phyloP scores from a whole-genome alignment of 345 rosid species.

The Pistacia atlantica region DNA sequence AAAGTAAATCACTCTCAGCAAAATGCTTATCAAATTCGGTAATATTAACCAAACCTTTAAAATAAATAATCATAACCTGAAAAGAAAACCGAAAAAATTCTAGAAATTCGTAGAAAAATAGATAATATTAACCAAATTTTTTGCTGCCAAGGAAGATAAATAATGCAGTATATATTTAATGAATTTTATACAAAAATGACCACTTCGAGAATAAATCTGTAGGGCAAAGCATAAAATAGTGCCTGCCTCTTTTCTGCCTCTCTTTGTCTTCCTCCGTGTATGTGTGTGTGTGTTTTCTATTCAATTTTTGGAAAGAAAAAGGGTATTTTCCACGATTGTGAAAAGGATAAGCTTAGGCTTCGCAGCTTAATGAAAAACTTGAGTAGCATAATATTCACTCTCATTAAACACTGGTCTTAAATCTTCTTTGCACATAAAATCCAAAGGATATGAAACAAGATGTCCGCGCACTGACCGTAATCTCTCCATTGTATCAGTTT shows the following conservation, averaged over 20 bases:
- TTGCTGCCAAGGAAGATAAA: background rate
- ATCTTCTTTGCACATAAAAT: slow-evolving; percentile 93
- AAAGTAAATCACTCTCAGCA: too few relatives aligned
- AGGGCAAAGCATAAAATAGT: background rate
- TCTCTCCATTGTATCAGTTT: slow-evolving; percentile 67
- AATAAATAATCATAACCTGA: background rate
- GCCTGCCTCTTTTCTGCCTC: background rate
- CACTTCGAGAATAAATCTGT: background rate
- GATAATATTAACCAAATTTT: background rate
- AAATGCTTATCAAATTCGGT: too few relatives aligned
- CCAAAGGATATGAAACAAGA: slow-evolving; percentile 92
- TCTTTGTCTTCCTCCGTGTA: background rate
- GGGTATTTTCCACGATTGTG: background rate
- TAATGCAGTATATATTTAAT: background rate
- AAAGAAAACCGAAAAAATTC: background rate
- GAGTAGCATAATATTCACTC: slow-evolving; percentile 96
- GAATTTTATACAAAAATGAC: slow-evolving; percentile 16
- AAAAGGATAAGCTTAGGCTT: background rate
- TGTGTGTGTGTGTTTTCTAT: background rate
- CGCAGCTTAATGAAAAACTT: slow-evolving; percentile 71
- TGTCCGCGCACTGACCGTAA: slow-evolving; percentile 68
- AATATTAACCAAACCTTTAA: too few relatives aligned
- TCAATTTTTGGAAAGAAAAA: background rate
- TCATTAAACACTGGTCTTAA: slow-evolving; percentile 90
- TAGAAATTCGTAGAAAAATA: background rate